Evolutionary conservation across 805 yeast genomes (phyloP).

Genomic region (Saccharomycopsis babjevae): DNA sequence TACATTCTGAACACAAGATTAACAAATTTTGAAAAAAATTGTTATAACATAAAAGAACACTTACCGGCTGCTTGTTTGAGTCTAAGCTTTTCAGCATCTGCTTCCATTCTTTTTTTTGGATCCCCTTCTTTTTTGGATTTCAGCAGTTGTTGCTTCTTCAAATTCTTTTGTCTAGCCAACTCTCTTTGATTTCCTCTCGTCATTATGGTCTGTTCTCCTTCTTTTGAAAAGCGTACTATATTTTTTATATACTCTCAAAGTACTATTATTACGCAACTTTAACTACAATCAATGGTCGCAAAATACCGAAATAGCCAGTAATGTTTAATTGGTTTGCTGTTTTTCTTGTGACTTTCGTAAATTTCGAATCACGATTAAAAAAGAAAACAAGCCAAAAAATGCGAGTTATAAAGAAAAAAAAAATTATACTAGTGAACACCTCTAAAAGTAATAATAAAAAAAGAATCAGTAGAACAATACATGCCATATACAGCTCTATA

Average conservation of each 20-base stretch:
- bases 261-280: too few relatives aligned
- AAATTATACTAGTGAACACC: neutral
- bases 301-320: too few relatives aligned
- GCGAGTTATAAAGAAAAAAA: neutral
- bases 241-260: neutral
- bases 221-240: neutral
- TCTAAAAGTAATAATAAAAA: too few relatives aligned
- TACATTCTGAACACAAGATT: neutral
- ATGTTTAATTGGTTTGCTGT: too few relatives aligned
- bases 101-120: constrained; percentile 75
- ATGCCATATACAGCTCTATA: too few relatives aligned
- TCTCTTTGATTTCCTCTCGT: constrained; percentile 97
- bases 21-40: neutral
- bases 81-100: constrained; percentile 84
- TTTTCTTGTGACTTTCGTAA: too few relatives aligned
- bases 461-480: too few relatives aligned
- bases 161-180: constrained; percentile 78
- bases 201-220: constrained; percentile 34
- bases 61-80: constrained; percentile 76
- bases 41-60: constrained; percentile 22
- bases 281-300: too few relatives aligned
- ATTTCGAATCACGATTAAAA: too few relatives aligned
- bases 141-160: constrained; percentile 63
- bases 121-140: constrained; percentile 74
- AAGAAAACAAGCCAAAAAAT: neutral